These are phyloP conservation scores for Tremella yokohamensis DNA, from an alignment of 768 basidiomycete genomes.

Conservation along the genomic window DNA sequence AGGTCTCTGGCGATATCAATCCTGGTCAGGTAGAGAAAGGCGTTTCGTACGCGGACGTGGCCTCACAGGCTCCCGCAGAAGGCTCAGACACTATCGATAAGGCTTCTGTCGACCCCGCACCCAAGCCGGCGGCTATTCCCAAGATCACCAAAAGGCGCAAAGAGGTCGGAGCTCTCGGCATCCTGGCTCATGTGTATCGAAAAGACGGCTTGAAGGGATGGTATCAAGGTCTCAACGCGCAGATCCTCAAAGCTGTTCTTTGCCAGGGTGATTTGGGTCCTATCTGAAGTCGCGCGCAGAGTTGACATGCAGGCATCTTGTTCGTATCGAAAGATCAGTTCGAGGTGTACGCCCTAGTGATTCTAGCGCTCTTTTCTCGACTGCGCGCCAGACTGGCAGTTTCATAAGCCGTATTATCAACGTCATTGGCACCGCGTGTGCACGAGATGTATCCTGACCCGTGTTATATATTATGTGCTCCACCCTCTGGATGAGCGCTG, in stretches of 20 bases:
- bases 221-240: constrained; percentile 98
- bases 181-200: constrained; percentile 67
- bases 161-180: constrained; percentile 65
- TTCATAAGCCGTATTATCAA: too few species aligned
- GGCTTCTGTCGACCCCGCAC: constrained; percentile 1
- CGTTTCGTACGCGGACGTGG: constrained; percentile 1
- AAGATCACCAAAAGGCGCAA: constrained; percentile 11
- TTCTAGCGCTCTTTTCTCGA: constrained; percentile 21
- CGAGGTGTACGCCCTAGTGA: constrained; percentile 73
- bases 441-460: too few species aligned
- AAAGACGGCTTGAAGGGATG: constrained; percentile 82
- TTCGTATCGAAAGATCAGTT: constrained; percentile 98
- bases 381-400: constrained; percentile 1
- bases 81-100: not conserved
- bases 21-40: not conserved
- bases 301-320: constrained; percentile 56
- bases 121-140: not conserved
- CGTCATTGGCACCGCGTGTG: too few species aligned
- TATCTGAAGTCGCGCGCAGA: not conserved
- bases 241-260: constrained; percentile 91
- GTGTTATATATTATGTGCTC: too few species aligned
- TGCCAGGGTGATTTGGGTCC: constrained; percentile 64
- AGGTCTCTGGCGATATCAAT: not conserved
- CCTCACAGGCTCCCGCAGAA: constrained; percentile 2
- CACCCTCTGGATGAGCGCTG: too few species aligned